Percentiles rank a stretch among this genome's conserved stretches.
Conservation (phyloP, 2,329 filamentous ascomycete genomes). For the Coniochaeta sp. region DNA sequence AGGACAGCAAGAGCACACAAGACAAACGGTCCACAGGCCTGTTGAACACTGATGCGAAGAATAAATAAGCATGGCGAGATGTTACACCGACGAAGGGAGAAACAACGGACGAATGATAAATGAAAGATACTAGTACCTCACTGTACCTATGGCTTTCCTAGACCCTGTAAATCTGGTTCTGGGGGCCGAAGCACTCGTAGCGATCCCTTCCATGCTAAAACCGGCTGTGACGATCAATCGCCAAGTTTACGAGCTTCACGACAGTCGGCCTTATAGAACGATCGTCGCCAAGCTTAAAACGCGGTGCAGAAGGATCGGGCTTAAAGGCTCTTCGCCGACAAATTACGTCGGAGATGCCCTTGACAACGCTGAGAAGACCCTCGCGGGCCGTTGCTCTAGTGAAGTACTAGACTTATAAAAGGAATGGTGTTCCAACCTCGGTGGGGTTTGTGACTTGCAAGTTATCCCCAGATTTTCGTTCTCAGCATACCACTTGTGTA, state of each 20-base stretch:
- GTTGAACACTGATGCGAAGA: not conserved
- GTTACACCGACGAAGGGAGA: not conserved
- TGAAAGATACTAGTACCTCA: not conserved
- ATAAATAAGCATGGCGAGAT: not conserved
- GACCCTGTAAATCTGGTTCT: no score
- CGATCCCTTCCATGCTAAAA: no score
- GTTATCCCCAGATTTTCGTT: not conserved
- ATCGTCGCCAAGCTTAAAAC: not conserved
- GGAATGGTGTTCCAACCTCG: not conserved
- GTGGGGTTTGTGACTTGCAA: not conserved
- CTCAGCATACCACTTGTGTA: not conserved
- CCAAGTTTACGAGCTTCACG: no score
- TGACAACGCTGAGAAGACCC: not conserved
- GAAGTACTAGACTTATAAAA: not conserved
- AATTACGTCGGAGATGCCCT: not conserved
- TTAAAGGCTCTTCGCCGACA: not conserved
- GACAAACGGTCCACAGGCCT: no score
- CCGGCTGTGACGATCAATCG: no score
- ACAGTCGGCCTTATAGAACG: no score
- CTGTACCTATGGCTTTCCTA: not conserved
- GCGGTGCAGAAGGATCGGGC: not conserved
- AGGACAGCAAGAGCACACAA: not conserved
- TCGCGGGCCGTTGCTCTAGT: not conserved
- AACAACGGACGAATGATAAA: not conserved
- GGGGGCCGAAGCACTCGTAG: no score